Conservation (phyloP, 805 yeast species). For the Torulaspora gathmanii region DNA sequence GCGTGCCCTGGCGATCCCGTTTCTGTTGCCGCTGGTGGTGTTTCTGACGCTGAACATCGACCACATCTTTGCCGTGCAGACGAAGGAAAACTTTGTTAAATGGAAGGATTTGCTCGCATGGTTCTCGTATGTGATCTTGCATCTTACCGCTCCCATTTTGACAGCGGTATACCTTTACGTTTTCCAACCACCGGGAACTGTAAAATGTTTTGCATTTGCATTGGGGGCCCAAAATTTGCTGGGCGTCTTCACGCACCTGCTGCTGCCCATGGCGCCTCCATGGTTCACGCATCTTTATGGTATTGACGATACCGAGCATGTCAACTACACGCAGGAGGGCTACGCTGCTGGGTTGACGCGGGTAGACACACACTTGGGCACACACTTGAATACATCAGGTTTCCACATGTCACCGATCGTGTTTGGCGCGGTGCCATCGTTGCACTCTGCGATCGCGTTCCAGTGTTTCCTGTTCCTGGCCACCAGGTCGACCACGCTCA, state of each 20-base stretch:
- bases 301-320: slow-evolving; percentile 42
- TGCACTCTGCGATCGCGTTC: slow-evolving; percentile 64
- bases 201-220: slow-evolving; percentile 49
- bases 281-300: slow-evolving; percentile 66
- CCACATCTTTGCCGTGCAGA: slow-evolving; percentile 40
- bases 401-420: slow-evolving; percentile 66
- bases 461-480: slow-evolving; percentile 43
- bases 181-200: slow-evolving; percentile 61
- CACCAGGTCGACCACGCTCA: slow-evolving; percentile 32
- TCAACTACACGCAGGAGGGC: slow-evolving; percentile 59
- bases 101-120: slow-evolving; percentile 54
- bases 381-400: slow-evolving; percentile 54
- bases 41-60: slow-evolving; percentile 43
- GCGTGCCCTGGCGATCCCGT: slow-evolving; percentile 23
- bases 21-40: slow-evolving; percentile 42
- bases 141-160: slow-evolving; percentile 55
- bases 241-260: slow-evolving; percentile 56
- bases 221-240: slow-evolving; percentile 57
- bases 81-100: slow-evolving; percentile 36
- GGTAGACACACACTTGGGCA: slow-evolving; percentile 59
- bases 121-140: slow-evolving; percentile 58
- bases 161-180: slow-evolving; percentile 60
- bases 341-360: slow-evolving; percentile 68
- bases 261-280: slow-evolving; percentile 70
- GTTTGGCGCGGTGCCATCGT: slow-evolving; percentile 60